Base-by-base conservation (phyloP, 176 grass and related monocot genomes). In the Oryza meridionalis region DNA sequence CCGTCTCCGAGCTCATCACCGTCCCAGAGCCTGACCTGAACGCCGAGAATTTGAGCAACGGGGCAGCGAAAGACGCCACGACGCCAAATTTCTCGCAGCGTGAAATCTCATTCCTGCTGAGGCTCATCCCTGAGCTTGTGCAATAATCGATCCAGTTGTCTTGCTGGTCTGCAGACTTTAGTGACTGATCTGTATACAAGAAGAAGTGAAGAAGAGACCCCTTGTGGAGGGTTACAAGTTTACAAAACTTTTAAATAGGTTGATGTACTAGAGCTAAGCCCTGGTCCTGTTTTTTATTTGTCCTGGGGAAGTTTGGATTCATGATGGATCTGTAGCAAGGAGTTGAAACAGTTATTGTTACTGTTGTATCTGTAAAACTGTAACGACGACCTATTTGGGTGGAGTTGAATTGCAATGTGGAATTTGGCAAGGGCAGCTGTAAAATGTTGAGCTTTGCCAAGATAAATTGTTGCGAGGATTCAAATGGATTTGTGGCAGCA, bases 71-170 rank as follows among this genome's bases (percentile, higher is more conserved):
- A 26, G 88, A 73, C 3, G 33, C 65, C 2, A 38, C 66, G 9
- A 73, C 62, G 4, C 93, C 93, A 0, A 90, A 94, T 61, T 98
- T 98, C 78, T 95, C 96, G 15, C 83, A 90, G 40, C 77, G 59
- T 3, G 93, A 95, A 81, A 90, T 98, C 33, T 94, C 91, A 0
- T 97, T 97, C 77, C 69, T 97, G 74, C 70, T 97, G 25, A 97
- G 95, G 90, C 92, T 97, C 2, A 97, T 97, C 37, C 92, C 92
- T 29, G 90, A 97, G 75, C 90, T 97, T 62, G 86, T 97, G 67
- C 92, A 91, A 78, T 91, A 88, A 31, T 65, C 29, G 86, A 31
- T 76, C 38, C 81, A 58, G 26, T 12, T 25, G 49, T 58, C 6
- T 58, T 62, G 11, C 35, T 72, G 59, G 8, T 25, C n/a, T 65